A percentile compares a stretch with the other conserved stretches of the same genome.
Evolutionary conservation across 441 rosid species (phyloP).

Genomic region (Erodium texanum): DNA sequence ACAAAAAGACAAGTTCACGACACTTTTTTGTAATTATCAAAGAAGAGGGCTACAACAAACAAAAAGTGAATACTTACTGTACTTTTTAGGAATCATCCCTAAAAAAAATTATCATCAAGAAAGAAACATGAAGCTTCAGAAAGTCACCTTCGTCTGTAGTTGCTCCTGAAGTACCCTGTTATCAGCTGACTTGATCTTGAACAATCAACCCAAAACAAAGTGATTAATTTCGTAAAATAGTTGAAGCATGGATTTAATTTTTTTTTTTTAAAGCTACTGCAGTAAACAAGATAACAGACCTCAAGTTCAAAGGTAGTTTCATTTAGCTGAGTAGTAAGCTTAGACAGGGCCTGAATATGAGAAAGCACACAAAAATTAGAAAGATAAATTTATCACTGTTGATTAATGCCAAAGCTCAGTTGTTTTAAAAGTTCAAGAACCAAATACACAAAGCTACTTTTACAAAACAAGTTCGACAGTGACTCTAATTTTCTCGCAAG

Average conservation of each 20-base stretch:
- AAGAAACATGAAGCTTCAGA: conserved; percentile 12
- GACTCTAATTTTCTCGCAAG: neutral
- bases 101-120: neutral
- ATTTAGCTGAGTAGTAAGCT: conserved; percentile 66
- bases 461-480: neutral
- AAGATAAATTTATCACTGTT: too few relatives aligned
- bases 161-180: conserved; percentile 93
- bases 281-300: conserved; percentile 38
- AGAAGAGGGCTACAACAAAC: too few relatives aligned
- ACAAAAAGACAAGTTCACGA: too few relatives aligned
- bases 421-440: too few relatives aligned
- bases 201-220: conserved; percentile 17
- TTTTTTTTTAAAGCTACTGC: conserved; percentile 7
- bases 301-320: conserved; percentile 83
- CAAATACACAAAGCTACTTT: too few relatives aligned
- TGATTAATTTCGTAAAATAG: conserved; percentile 22
- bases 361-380: conserved; percentile 19
- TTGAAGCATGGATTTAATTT: neutral
- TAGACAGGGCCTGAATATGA: conserved; percentile 54
- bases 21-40: too few relatives aligned
- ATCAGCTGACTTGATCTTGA: conserved; percentile 80
- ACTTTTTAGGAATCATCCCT: too few relatives aligned
- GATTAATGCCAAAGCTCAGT: too few relatives aligned
- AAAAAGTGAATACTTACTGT: too few relatives aligned
- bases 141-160: conserved; percentile 60